Conservation (phyloP, 2,329 filamentous ascomycete genomes). For the Colletotrichum musae region DNA sequence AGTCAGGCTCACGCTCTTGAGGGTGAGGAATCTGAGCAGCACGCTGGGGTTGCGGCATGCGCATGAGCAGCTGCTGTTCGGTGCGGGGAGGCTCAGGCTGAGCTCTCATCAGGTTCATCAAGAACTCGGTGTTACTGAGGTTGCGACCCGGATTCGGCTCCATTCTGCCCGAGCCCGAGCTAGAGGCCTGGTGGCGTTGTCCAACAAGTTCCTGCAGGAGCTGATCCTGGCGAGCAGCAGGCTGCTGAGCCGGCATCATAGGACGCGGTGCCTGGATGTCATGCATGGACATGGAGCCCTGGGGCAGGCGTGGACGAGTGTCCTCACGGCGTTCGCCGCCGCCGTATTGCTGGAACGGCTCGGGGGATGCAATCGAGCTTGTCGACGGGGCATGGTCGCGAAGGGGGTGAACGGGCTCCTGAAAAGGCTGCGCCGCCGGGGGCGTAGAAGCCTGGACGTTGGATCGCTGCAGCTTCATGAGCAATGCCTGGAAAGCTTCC, state of each 20-base stretch:
- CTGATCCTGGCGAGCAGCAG: constrained; percentile 68
- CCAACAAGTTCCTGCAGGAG: constrained; percentile 73
- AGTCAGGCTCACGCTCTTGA: constrained; percentile 65
- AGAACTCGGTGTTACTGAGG: constrained; percentile 83
- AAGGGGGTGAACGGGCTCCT: constrained; percentile 53
- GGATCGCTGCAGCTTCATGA: constrained; percentile 83
- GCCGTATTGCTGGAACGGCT: constrained; percentile 63
- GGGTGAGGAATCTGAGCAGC: constrained; percentile 62
- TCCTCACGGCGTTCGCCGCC: constrained; percentile 62
- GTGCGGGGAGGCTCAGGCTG: constrained; percentile 64
- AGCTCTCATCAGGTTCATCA: constrained; percentile 84
- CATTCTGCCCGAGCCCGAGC: constrained; percentile 62
- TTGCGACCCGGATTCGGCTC: constrained; percentile 61
- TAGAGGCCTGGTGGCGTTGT: constrained; percentile 70
- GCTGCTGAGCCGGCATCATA: constrained; percentile 62
- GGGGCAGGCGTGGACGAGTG: constrained; percentile 56
- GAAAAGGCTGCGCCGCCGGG: constrained; percentile 59
- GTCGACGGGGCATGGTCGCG: constrained; percentile 44
- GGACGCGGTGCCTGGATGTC: constrained; percentile 68
- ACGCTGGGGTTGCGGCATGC: constrained; percentile 66
- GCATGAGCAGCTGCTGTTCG: constrained; percentile 64
- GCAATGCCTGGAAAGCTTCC: constrained; percentile 86
- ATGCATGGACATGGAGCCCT: constrained; percentile 57
- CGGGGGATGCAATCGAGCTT: constrained; percentile 61
- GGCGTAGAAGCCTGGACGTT: constrained; percentile 60